Conservation (phyloP, 805 yeast genomes). For the Nakazawaea holstii region DNA sequence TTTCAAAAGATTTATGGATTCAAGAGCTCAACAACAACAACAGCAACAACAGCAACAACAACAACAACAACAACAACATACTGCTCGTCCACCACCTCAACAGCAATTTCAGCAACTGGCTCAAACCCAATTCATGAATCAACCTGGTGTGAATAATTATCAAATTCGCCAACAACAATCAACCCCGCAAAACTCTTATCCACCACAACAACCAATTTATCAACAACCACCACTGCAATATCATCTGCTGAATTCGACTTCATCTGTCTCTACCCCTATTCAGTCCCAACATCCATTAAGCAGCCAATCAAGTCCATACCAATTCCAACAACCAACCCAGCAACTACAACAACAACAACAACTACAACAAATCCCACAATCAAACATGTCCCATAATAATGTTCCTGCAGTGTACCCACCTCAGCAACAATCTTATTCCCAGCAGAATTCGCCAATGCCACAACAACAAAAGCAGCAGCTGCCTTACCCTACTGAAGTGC, state of each 20-base stretch:
- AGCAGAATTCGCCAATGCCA: background rate
- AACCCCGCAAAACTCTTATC: background rate
- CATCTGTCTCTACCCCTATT: background rate
- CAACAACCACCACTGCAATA: background rate
- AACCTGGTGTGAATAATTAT: background rate
- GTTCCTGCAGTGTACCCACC: no score
- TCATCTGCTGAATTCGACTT: background rate
- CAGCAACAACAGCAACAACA: constrained; percentile 35
- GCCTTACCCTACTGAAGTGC: background rate
- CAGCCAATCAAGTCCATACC: background rate
- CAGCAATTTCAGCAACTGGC: background rate
- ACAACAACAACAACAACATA: constrained; percentile 6
- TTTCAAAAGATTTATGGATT: constrained; percentile 19
- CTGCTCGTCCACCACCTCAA: background rate
- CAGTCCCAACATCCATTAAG: background rate
- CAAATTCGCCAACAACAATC: background rate
- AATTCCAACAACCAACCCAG: background rate
- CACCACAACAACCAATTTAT: background rate
- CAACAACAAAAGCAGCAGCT: background rate
- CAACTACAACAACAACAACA: constrained; percentile 4
- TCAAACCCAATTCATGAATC: background rate
- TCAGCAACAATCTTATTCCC: background rate
- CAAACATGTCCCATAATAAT: background rate
- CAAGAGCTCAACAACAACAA: constrained; percentile 31
- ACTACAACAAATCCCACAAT: constrained; percentile 1